Conservation (phyloP, 495 filamentous ascomycete species). For the Annulohypoxylon nitens region DNA sequence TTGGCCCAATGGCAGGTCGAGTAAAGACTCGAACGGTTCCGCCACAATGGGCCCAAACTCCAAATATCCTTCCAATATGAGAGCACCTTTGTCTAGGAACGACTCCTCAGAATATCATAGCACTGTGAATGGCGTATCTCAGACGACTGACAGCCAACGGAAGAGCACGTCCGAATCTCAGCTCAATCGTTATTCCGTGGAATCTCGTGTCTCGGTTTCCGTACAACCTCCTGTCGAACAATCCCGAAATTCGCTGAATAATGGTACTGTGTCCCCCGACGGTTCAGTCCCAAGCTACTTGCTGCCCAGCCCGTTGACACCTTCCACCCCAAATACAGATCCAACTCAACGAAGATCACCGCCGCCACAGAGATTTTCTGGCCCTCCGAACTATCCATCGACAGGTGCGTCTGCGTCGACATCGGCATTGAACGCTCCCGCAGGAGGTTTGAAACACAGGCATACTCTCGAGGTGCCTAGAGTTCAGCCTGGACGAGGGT, state of each 20-base stretch:
- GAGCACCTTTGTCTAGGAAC: constrained; percentile 32
- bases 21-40: constrained; percentile 44
- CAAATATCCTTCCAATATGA: constrained; percentile 36
- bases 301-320: constrained; percentile 52
- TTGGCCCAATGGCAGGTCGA: constrained; percentile 54
- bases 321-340: constrained; percentile 59
- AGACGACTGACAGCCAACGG: constrained; percentile 38
- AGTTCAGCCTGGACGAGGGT: constrained; percentile 60
- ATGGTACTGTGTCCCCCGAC: constrained; percentile 42
- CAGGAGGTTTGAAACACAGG: constrained; percentile 76
- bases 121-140: constrained; percentile 24
- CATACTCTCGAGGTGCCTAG: constrained; percentile 92
- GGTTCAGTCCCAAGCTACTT: constrained; percentile 24
- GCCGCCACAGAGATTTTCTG: constrained; percentile 77
- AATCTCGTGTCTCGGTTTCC: constrained; percentile 50
- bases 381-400: constrained; percentile 73
- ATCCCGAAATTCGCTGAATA: constrained; percentile 50
- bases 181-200: constrained; percentile 47
- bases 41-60: constrained; percentile 27
- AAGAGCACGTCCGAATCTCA: constrained; percentile 45
- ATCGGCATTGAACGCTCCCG: constrained; percentile 57
- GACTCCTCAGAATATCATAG: constrained; percentile 38
- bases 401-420: constrained; percentile 53
- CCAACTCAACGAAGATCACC: constrained; percentile 54
- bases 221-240: constrained; percentile 51